phyloP scores from a whole-genome alignment of 345 rosid species.

The Trapa bicornis region DNA sequence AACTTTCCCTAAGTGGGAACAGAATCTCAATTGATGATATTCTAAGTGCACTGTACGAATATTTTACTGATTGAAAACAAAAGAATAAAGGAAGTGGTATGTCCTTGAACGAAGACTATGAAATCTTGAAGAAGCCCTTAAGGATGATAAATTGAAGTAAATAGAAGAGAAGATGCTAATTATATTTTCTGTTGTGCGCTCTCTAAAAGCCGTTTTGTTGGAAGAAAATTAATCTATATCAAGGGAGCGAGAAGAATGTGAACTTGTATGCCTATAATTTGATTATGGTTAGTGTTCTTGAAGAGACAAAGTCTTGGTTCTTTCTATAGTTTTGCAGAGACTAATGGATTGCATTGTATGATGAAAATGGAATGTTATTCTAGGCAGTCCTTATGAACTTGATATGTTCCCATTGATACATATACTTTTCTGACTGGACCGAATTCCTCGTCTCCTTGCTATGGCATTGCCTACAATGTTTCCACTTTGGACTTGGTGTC shows the following conservation, averaged over 20 bases:
- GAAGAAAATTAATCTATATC: not conserved
- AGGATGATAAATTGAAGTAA: not conserved
- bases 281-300: not conserved
- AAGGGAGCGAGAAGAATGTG: not conserved
- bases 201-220: not conserved
- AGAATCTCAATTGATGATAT: not conserved
- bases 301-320: not conserved
- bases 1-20: not conserved
- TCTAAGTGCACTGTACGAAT: not conserved
- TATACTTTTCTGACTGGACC: not conserved
- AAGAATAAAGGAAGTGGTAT: not conserved
- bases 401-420: not conserved
- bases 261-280: not conserved
- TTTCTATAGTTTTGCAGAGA: too few species aligned
- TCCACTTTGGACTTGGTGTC: not conserved
- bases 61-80: too few species aligned
- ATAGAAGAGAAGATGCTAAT: not conserved
- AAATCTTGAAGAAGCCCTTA: not conserved
- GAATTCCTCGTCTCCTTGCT: not conserved
- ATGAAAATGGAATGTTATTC: not conserved
- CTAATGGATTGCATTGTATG: not conserved
- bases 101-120: not conserved
- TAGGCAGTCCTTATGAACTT: not conserved
- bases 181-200: not conserved
- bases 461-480: not conserved